Base-by-base conservation (phyloP, 768 basidiomycete genomes). In the Xerocomellus dryophilus region DNA sequence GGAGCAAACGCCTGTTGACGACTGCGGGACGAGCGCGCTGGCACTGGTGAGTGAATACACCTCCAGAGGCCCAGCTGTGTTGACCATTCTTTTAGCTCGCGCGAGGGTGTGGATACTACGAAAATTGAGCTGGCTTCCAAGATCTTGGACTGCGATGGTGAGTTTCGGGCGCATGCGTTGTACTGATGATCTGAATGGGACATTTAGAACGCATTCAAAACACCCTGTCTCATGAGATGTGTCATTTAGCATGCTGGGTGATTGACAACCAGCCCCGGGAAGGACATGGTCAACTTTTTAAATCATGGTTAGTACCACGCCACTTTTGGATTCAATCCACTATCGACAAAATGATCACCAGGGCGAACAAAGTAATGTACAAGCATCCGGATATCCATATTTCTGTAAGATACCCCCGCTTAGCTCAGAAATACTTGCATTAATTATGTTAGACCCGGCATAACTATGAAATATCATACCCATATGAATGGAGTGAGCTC, bases 211-310 rank as follows among this genome's bases (percentile, higher is more conserved):
- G 90, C 36, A 86, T 94, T 45, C 77, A 86, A 34, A 85, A 87
- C 62, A 94, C 92, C 1, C 72, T 95, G 12, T 84, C 89, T 29
- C 93, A 95, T 61, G 93, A 95, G 68, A 93, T 94, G 91, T 94
- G 92, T 62, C 93, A 94, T 72, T 70, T 95, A 32, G 93, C 93
- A 3, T 82, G 82, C 51, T 95, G 92, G 92, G 73, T 90, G 21
- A 89, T 95, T 51, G 82, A 87, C 65, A 73, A 78, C 17, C 77
- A 83, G 10, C 79, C 84, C 5, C 82, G 82, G 53, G 89, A 90
- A 66, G 80, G 78, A 7, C 91, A 94, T 60, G 91, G 91, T 7
- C 75, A 71, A 40, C 70, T 82, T 14, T 93, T 86, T 73, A 88
- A 88, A 63, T 68, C 66, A 45, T 93, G 91, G 91, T 88, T 53